Percentiles rank a stretch among this genome's conserved stretches.
Conservation (phyloP, 2,329 filamentous ascomycete genomes). For the Nakataea oryzae region DNA sequence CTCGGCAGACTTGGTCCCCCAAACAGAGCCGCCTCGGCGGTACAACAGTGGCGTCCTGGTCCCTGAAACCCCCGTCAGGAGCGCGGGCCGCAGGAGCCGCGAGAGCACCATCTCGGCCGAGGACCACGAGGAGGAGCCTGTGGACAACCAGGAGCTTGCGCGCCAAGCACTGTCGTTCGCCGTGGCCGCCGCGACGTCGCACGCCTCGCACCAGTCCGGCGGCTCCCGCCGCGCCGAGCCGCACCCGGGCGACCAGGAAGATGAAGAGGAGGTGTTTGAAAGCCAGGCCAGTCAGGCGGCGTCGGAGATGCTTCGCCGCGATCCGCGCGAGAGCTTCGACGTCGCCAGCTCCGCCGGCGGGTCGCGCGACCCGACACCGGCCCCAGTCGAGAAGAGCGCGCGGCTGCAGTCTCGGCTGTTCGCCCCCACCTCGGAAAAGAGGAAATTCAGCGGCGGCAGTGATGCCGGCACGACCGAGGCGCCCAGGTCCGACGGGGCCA, state of each 20-base stretch:
- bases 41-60: slow-evolving; percentile 25
- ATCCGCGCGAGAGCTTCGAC: slow-evolving; percentile 42
- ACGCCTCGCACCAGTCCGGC: slow-evolving; percentile 12
- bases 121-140: slow-evolving; percentile 11
- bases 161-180: slow-evolving; percentile 43
- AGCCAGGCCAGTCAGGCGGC: slow-evolving; percentile 73
- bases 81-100: slow-evolving; percentile 54
- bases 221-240: slow-evolving; percentile 9
- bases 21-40: slow-evolving; percentile 44
- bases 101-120: slow-evolving; percentile 77
- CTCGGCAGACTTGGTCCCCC: slow-evolving; percentile 50
- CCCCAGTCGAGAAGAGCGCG: slow-evolving; percentile 31
- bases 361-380: slow-evolving; percentile 28
- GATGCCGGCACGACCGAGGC: slow-evolving; percentile 7
- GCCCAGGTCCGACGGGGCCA: slow-evolving; percentile 19
- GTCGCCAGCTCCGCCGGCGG: slow-evolving; percentile 29
- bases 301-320: slow-evolving; percentile 60
- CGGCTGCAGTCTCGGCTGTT: slow-evolving; percentile 42
- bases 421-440: slow-evolving; percentile 33
- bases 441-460: slow-evolving; percentile 32
- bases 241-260: slow-evolving; percentile 20
- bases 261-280: slow-evolving; percentile 55
- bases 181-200: slow-evolving; percentile 20
- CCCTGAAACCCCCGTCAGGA: slow-evolving; percentile 33
- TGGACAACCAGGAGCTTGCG: slow-evolving; percentile 45